Evolutionary conservation across 2,329 filamentous ascomycete species (phyloP).

Genomic region (Hypoxylon sp.): DNA sequence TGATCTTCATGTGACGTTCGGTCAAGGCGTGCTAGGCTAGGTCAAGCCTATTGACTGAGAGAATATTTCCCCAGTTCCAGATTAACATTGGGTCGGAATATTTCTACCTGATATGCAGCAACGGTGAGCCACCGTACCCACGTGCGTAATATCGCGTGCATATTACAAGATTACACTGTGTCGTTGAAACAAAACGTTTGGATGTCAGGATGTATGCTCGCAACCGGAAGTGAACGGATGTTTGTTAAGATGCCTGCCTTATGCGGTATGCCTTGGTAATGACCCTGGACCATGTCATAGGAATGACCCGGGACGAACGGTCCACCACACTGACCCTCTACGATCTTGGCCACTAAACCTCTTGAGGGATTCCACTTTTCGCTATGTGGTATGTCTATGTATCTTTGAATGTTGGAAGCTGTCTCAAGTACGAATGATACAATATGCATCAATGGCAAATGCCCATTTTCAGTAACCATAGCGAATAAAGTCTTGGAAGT

Average conservation of each 20-base stretch:
- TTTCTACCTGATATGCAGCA: background rate
- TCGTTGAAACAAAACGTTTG: background rate
- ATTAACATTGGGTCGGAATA: background rate
- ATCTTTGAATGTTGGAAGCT: background rate
- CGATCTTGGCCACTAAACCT: background rate
- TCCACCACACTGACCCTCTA: background rate
- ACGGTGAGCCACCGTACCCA: background rate
- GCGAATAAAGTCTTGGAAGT: background rate
- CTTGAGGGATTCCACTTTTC: background rate
- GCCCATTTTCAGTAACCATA: background rate
- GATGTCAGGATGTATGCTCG: background rate
- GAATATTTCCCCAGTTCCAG: background rate
- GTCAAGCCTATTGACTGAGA: too few relatives aligned
- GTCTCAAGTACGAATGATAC: background rate
- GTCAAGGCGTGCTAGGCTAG: background rate
- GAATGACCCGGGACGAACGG: background rate
- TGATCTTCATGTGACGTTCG: background rate
- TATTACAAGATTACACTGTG: background rate
- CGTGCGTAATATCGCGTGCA: background rate
- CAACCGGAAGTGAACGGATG: constrained; percentile 6
- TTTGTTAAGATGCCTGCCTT: constrained; percentile 5
- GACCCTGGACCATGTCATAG: background rate
- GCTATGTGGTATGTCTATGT: background rate
- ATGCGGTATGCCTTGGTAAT: background rate
- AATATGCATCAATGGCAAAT: background rate